Percentiles rank a stretch among this genome's conserved stretches.
Conservation (phyloP, 73 alveolate genomes). For the Blepharisma stoltei region DNA sequence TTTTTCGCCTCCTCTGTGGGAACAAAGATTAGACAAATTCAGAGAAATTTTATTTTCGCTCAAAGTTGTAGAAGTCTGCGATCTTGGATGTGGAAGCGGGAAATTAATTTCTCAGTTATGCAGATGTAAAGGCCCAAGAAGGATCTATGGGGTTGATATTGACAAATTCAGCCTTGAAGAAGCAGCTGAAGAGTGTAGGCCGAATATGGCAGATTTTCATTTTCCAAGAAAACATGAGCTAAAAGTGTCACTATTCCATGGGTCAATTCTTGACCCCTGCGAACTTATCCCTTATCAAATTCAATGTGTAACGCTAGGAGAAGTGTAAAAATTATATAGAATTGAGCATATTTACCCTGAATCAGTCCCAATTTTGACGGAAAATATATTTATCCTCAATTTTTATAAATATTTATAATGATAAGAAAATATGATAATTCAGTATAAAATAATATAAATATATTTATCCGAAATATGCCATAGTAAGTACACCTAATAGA, state of each 20-base stretch:
- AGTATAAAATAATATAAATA: too few relatives aligned
- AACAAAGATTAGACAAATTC: neutral
- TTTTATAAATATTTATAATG: too few relatives aligned
- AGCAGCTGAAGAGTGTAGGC: conserved; percentile 17
- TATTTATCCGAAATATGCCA: neutral
- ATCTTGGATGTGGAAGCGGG: conserved; percentile 20
- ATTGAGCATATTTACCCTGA: conserved; percentile 13
- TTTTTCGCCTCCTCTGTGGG: conserved; percentile 15
- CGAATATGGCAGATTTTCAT: neutral
- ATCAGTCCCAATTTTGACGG: neutral
- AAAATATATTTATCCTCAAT: neutral
- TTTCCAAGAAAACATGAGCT: neutral
- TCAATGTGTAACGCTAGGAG: neutral
- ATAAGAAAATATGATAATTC: too few relatives aligned
- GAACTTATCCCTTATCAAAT: conserved; percentile 8
- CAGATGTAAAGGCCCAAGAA: neutral
- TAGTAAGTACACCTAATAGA: conserved; percentile 7
- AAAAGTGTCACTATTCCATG: neutral
- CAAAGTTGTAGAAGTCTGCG: neutral
- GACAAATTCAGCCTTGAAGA: neutral
- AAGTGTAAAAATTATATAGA: conserved; percentile 14
- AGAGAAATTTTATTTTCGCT: neutral
- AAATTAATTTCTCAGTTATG: neutral
- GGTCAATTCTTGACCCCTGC: conserved; percentile 9
- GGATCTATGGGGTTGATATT: neutral